Conservation (phyloP, 345 rosid genomes). For the Excoecaria agallocha region DNA sequence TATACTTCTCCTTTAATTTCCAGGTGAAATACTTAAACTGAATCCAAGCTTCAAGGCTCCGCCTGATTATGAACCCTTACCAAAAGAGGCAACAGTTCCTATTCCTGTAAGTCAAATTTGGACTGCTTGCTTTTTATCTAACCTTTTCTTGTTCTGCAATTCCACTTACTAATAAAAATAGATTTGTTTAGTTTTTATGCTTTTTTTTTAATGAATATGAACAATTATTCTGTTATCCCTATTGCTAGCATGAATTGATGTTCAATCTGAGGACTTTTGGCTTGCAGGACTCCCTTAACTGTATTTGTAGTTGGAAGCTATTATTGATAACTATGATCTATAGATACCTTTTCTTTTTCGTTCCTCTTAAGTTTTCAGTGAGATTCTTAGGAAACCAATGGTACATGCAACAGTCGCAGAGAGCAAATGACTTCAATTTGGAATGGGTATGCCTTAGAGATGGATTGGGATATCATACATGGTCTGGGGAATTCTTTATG, state of each 20-base stretch:
- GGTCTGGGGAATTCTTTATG: not conserved
- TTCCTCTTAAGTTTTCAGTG: not conserved
- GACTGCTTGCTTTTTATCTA: slow-evolving; percentile 7
- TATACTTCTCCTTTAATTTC: slow-evolving; percentile 17
- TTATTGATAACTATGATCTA: not conserved
- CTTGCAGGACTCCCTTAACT: not conserved
- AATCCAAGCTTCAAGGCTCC: slow-evolving; percentile 87
- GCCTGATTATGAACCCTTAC: slow-evolving; percentile 72
- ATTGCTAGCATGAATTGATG: not conserved
- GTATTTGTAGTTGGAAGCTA: not conserved
- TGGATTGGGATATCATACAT: not conserved
- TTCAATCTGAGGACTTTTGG: not conserved
- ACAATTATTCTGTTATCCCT: not conserved
- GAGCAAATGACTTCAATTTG: slow-evolving; percentile 4
- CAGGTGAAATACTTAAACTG: slow-evolving; percentile 81
- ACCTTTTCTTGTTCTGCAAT: not conserved
- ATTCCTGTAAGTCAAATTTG: slow-evolving; percentile 61
- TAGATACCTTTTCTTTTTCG: not conserved
- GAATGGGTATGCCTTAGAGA: not conserved
- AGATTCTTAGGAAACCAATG: not conserved
- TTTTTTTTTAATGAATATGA: not conserved
- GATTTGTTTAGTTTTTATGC: not conserved
- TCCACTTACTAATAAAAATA: not conserved
- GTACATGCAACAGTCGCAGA: not conserved
- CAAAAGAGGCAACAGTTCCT: slow-evolving; percentile 72